phyloP scores from a whole-genome alignment of 1,284 basidiomycete species.

The Sporisorium iseilematis-ciliati region DNA sequence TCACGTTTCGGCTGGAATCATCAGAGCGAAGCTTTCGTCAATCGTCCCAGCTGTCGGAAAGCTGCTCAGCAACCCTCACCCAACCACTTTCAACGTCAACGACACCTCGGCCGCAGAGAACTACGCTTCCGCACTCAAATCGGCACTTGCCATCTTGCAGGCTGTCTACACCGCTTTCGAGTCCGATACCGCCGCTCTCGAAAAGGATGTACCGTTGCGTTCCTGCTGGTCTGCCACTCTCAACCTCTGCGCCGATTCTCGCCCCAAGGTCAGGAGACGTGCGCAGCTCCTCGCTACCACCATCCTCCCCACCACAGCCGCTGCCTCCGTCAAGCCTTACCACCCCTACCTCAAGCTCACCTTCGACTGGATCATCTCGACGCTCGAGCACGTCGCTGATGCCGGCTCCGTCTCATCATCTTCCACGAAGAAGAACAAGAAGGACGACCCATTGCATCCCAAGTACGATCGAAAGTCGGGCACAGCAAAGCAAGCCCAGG shows the following conservation, averaged over 20 bases:
- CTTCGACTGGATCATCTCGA: constrained; percentile 81
- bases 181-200: constrained; percentile 72
- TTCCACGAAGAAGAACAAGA: constrained; percentile 74
- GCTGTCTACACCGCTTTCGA: constrained; percentile 77
- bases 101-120: constrained; percentile 80
- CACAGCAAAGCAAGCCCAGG: constrained; percentile 58
- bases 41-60: constrained; percentile 57
- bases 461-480: constrained; percentile 65
- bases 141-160: constrained; percentile 80
- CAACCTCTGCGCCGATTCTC: constrained; percentile 83
- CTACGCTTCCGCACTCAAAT: constrained; percentile 73
- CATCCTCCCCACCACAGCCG: constrained; percentile 70
- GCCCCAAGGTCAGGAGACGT: constrained; percentile 92
- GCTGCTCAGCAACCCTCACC: constrained; percentile 62
- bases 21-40: constrained; percentile 56
- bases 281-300: constrained; percentile 87
- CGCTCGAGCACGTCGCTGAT: constrained; percentile 78
- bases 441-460: constrained; percentile 72
- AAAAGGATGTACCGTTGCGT: constrained; percentile 52
- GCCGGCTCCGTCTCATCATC: constrained; percentile 72
- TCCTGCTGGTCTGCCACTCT: constrained; percentile 77
- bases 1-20: constrained; percentile 54
- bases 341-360: constrained; percentile 86
- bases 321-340: constrained; percentile 70
- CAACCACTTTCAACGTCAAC: constrained; percentile 47